Evolutionary conservation across 306 rosid genomes (phyloP).

Genomic region (Biancaea sappan): DNA sequence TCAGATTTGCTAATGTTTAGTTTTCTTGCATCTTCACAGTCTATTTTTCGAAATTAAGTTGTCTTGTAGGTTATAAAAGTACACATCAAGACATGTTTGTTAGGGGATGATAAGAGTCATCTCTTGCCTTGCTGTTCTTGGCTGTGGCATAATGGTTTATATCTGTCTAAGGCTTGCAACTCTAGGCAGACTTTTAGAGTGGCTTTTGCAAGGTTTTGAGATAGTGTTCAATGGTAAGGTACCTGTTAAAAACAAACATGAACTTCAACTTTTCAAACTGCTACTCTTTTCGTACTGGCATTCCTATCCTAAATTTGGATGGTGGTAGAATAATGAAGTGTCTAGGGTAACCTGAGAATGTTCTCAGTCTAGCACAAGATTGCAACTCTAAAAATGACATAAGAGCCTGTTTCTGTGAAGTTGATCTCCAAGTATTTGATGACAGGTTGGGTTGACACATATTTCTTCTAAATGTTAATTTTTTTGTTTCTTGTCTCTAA

Average conservation of each 20-base stretch:
- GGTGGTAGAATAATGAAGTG: slow-evolving; percentile 3
- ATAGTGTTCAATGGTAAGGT: slow-evolving; percentile 2
- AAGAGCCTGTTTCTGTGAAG: not conserved
- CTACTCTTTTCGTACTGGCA: not conserved
- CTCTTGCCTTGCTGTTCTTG: not conserved
- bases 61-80: not conserved
- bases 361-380: not conserved
- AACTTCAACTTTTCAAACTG: slow-evolving; percentile 19
- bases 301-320: not conserved
- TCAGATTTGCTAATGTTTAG: not conserved
- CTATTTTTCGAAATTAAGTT: not conserved
- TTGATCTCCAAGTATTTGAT: not conserved
- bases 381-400: not conserved
- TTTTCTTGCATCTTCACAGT: slow-evolving; percentile 21
- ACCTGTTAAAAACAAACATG: too few relatives aligned
- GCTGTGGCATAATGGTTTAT: not conserved
- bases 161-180: not conserved
- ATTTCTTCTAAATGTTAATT: slow-evolving; percentile 16
- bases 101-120: not conserved
- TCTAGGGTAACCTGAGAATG: not conserved
- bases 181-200: not conserved
- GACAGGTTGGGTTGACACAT: not conserved
- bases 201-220: slow-evolving; percentile 9
- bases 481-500: slow-evolving; percentile 1
- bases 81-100: not conserved